Percentiles rank a stretch among this genome's conserved stretches.
Conservation (phyloP, 2,329 filamentous ascomycete genomes). For the Trichoderma breve region DNA sequence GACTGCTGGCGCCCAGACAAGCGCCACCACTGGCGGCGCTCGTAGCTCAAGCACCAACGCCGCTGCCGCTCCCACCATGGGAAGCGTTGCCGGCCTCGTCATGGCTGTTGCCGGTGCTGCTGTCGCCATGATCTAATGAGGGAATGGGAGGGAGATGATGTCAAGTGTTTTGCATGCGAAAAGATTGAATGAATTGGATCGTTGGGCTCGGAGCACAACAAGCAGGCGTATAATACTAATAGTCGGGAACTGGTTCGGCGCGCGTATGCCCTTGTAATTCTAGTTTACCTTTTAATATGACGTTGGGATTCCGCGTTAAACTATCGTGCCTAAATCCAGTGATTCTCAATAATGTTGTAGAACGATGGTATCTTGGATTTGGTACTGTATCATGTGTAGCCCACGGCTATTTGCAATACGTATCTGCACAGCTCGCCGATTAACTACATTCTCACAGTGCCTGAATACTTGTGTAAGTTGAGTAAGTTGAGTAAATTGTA, state of each 20-base stretch:
- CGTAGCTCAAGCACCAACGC: conserved; percentile 20
- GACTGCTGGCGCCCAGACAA: conserved; percentile 24
- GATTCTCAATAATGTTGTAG: background rate
- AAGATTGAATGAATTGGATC: background rate
- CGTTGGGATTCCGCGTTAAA: background rate
- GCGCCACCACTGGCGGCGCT: background rate
- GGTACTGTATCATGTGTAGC: background rate
- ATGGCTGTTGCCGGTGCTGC: conserved; percentile 40
- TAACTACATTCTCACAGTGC: background rate
- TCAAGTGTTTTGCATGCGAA: background rate
- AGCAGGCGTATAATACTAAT: background rate
- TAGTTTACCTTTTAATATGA: conserved; percentile 16
- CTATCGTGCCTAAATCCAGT: background rate
- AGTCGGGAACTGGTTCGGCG: conserved; percentile 7
- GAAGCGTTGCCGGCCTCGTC: conserved; percentile 36
- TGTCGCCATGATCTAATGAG: conserved; percentile 36
- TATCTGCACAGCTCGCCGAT: background rate
- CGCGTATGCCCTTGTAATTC: conserved; percentile 15
- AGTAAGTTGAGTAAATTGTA: background rate
- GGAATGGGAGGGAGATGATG: background rate
- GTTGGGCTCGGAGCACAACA: background rate
- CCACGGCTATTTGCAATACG: background rate
- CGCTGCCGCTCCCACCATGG: conserved; percentile 33
- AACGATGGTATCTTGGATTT: background rate
- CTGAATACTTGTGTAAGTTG: background rate